Base-by-base conservation (phyloP, 495 filamentous ascomycete genomes). In the Entonaema liquescens region DNA sequence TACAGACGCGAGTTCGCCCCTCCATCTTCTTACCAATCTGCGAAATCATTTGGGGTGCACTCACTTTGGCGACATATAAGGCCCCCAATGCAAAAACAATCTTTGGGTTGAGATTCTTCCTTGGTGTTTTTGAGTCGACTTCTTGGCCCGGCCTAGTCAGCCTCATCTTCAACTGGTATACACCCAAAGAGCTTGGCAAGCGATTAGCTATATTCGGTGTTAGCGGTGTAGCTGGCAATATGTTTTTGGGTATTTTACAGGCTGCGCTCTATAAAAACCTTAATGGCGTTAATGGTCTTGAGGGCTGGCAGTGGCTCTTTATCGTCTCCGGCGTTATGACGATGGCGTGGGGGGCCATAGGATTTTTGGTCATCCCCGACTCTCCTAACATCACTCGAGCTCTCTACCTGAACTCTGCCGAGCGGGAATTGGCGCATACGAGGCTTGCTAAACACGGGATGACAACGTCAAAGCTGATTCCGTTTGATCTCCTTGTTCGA, bases 201-300 rank as follows among this genome's bases (percentile, higher is more conserved):
- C 75, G 79, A n/a, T 74, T 55, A 5, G 68, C 62, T 23, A 75
- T 84, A n/a, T 82, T 81, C 65, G 74, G 72, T 19, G 54, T 65
- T 9, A 68, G 72, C 6, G 68, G 66, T 1, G 59, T 50, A 9
- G 68, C 69, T 8, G 81, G 78, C 0, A 76, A 69, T 28, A 83
- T 87, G 80, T 83, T 87, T 63, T 82, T 80, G 1, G 85, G 85
- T 0, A 86, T 84, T 65, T 70, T 89, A 1, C 85, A 85, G 79
- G 81, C 83, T 0, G 84, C 77, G 0, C 84, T 85, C 1, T 86
- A 84, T 61, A 75, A 76, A 3, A 75, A 76, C 31, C 72, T 88
- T 0, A 80, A 78, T 17, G 83, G 84, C 2, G 64, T 67, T n/a
- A 72, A 74, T 23, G 85, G 85, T n/a, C 79, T 82, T 29, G 77